Evolutionary conservation across 306 rosid species (phyloP), one percentile per base, ranked within the genome.

Genomic region (Trifolium fragiferum): DNA sequence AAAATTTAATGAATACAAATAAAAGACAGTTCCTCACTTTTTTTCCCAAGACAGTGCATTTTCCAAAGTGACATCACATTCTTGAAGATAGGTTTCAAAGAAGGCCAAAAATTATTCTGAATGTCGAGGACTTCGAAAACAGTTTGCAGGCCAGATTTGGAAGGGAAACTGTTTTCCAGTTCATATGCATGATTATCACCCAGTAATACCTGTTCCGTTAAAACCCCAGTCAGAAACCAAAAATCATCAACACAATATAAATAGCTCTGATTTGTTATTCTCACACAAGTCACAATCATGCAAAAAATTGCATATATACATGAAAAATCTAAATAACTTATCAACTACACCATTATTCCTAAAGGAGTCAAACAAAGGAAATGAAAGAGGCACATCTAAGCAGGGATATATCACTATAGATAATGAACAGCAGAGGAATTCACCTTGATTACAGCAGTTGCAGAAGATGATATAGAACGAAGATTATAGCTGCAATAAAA

Each of bases 391-490:
- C 76, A 58, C 68, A 15, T 76, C 37, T 49, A 38, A 51, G 81
- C 20, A 60, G 66, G 44, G 46, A 44, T 72, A 44, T 72, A 67
- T 61, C 50, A 73, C 68, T 23, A 23, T 23, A 68, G 20, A 63
- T 33, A 5, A 44, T 35, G n/a, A 58, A 37, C 49, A 33, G 54
- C 35, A 80, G 30, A 74, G 77, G 30, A 72, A 78, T 25, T 77
- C 77, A 94, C 99, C 99, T 94, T 90, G 62, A 89, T 84, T 67
- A 94, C 99, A 46, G 89, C 85, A 74, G 97, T 87, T 41, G 99
- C 96, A 8, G 99, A 94, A 50, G 96, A 86, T 3, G 99, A 94
- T 79, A 94, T 90, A 55, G 99, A 90, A 62, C 99, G 99, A 19
- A 94, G 96, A 89, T 94, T 94, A 79, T 94, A 94, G 77, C 99